Conservation (phyloP, 2,329 filamentous ascomycete genomes). For the Raffaelea ambrosiae region DNA sequence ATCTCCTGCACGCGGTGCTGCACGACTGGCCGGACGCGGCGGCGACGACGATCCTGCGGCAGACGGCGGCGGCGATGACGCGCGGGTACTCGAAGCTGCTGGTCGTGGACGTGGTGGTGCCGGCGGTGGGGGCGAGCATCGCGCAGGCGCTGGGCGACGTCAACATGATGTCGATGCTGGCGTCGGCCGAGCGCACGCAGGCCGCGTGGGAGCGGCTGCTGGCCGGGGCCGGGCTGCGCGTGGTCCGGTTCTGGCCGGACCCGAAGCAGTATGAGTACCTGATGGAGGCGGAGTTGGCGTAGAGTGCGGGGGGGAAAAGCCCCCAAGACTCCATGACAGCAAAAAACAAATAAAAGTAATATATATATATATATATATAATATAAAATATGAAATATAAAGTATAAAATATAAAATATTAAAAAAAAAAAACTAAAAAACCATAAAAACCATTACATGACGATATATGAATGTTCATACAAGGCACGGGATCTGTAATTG, state of each 20-base stretch:
- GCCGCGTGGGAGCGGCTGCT: constrained; percentile 20
- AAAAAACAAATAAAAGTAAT: too few species aligned
- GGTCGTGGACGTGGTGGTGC: constrained; percentile 20
- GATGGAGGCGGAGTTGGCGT: constrained; percentile 12
- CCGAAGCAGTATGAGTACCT: constrained; percentile 11
- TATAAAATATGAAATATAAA: too few species aligned
- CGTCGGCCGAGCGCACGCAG: constrained; percentile 22
- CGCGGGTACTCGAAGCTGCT: background rate
- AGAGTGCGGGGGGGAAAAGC: background rate
- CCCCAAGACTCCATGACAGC: too few species aligned
- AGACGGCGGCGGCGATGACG: background rate
- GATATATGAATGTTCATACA: too few species aligned
- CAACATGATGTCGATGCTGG: constrained; percentile 24
- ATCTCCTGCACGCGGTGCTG: constrained; percentile 31
- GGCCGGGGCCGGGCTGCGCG: constrained; percentile 17
- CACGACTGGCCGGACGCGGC: constrained; percentile 27
- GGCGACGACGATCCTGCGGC: background rate
- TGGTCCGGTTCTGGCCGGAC: constrained; percentile 21
- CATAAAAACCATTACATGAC: too few species aligned
- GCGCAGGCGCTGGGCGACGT: constrained; percentile 24
- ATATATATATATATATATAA: too few species aligned
- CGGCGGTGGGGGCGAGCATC: constrained; percentile 21
- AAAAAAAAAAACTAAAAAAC: too few species aligned
- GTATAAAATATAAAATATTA: too few species aligned
- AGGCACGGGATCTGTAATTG: too few species aligned